Conservation (phyloP, 2,329 filamentous ascomycete genomes). For the Alternaria triticina region DNA sequence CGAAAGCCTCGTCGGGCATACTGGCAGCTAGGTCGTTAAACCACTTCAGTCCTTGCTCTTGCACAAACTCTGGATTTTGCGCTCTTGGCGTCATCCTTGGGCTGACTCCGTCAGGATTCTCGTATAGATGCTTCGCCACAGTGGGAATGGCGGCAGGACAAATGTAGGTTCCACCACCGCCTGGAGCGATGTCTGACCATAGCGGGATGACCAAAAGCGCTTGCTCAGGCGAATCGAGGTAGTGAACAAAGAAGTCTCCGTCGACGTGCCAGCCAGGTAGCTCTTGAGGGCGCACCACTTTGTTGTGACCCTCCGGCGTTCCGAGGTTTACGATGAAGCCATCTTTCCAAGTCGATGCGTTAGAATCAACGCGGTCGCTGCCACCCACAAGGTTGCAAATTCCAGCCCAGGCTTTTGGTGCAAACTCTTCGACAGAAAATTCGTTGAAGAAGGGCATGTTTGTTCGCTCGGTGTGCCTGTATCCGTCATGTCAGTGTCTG, state of each 20-base stretch:
- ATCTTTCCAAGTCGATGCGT: slow-evolving; percentile 66
- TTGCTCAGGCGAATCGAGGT: slow-evolving; percentile 73
- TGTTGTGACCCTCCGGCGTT: slow-evolving; percentile 57
- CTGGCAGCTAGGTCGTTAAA: slow-evolving; percentile 50
- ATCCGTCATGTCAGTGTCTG: neutral
- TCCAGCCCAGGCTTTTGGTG: slow-evolving; percentile 70
- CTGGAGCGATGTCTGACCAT: slow-evolving; percentile 67
- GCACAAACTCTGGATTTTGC: slow-evolving; percentile 54
- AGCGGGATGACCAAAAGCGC: slow-evolving; percentile 71
- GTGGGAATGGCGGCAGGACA: slow-evolving; percentile 65
- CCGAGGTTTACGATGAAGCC: slow-evolving; percentile 74
- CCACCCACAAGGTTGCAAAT: slow-evolving; percentile 72
- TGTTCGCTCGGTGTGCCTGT: slow-evolving; percentile 58
- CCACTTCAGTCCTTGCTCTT: slow-evolving; percentile 54
- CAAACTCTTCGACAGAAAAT: slow-evolving; percentile 62
- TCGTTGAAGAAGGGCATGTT: slow-evolving; percentile 69
- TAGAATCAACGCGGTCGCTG: slow-evolving; percentile 48
- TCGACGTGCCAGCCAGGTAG: slow-evolving; percentile 71
- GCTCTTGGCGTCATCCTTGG: slow-evolving; percentile 68
- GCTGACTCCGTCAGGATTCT: slow-evolving; percentile 69
- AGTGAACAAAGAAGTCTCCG: slow-evolving; percentile 76
- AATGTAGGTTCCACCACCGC: slow-evolving; percentile 70
- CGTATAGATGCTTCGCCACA: slow-evolving; percentile 63
- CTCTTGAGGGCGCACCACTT: slow-evolving; percentile 58
- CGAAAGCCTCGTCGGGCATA: slow-evolving; percentile 53